A percentile compares a stretch with the other conserved stretches of the same genome.
phyloP scores from a whole-genome alignment of 495 filamentous ascomycete species.

The Neurospora pannonica region DNA sequence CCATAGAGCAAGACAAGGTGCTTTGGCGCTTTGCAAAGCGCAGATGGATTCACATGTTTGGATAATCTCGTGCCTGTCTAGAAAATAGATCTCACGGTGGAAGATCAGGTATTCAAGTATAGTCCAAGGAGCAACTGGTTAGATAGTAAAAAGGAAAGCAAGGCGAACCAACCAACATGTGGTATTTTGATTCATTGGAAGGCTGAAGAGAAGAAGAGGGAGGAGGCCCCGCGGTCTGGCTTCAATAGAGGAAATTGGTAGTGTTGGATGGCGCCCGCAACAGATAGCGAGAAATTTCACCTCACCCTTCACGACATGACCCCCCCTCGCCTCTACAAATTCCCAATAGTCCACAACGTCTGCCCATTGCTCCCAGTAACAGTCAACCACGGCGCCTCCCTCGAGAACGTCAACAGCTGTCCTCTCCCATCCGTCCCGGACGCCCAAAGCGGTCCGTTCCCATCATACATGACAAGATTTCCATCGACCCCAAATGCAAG shows the following conservation, averaged over 20 bases:
- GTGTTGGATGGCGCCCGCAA: background rate
- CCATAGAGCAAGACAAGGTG: background rate
- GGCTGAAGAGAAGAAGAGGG: background rate
- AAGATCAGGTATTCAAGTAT: background rate
- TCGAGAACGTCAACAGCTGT: background rate
- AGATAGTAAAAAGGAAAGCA: background rate
- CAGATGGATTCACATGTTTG: background rate
- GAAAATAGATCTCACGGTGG: background rate
- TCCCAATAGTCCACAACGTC: slow-evolving; percentile 5
- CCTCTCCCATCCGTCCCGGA: slow-evolving; percentile 4
- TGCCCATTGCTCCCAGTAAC: slow-evolving; percentile 1
- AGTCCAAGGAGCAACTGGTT: background rate
- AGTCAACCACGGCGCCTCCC: slow-evolving; percentile 4
- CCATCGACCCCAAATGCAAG: slow-evolving; percentile 1
- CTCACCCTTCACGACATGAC: background rate
- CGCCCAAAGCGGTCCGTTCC: slow-evolving; percentile 3
- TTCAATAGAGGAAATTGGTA: background rate
- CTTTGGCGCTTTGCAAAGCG: background rate
- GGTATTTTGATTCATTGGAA: background rate
- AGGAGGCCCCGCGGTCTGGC: background rate
- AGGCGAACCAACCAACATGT: background rate
- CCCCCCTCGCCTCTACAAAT: background rate
- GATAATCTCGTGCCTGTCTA: background rate
- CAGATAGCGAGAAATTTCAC: background rate
- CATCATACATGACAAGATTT: slow-evolving; percentile 2